Conservation (phyloP, 176 grass and related monocot genomes). For the Oryza officinalis region DNA sequence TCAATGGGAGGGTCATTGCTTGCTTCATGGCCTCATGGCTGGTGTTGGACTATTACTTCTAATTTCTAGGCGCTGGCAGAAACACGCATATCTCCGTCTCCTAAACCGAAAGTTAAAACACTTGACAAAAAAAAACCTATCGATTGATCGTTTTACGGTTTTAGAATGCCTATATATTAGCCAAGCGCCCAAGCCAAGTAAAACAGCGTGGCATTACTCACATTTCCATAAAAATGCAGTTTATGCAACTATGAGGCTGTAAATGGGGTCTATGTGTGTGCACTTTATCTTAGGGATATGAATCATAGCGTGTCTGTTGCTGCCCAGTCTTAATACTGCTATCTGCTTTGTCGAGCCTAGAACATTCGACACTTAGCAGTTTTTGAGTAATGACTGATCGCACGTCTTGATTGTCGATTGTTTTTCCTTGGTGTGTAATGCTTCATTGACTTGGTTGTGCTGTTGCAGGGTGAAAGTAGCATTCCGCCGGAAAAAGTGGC, state of each 20-base stretch:
- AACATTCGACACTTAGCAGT: background rate
- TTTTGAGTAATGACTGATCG: background rate
- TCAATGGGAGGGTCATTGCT: background rate
- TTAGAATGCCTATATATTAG: background rate
- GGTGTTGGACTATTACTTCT: background rate
- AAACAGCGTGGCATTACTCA: background rate
- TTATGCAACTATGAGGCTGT: background rate
- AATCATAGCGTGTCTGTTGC: background rate
- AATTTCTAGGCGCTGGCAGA: background rate
- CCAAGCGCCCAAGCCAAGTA: background rate
- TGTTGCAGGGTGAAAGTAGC: slow-evolving; percentile 80
- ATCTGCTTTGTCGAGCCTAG: background rate
- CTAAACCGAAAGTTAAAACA: background rate
- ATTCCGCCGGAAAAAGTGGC: slow-evolving; percentile 49
- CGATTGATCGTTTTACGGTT: background rate
- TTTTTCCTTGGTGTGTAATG: background rate
- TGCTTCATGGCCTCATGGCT: background rate
- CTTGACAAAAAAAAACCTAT: background rate
- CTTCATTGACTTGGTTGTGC: background rate
- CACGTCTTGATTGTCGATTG: background rate
- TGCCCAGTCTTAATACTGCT: background rate
- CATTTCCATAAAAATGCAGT: background rate
- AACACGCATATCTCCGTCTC: background rate
- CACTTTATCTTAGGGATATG: background rate
- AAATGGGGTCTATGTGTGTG: background rate